A percentile compares a stretch with the other conserved stretches of the same genome.
Evolutionary conservation across 2,329 filamentous ascomycete species (phyloP).

Genomic region (Calonectria henricotiae): DNA sequence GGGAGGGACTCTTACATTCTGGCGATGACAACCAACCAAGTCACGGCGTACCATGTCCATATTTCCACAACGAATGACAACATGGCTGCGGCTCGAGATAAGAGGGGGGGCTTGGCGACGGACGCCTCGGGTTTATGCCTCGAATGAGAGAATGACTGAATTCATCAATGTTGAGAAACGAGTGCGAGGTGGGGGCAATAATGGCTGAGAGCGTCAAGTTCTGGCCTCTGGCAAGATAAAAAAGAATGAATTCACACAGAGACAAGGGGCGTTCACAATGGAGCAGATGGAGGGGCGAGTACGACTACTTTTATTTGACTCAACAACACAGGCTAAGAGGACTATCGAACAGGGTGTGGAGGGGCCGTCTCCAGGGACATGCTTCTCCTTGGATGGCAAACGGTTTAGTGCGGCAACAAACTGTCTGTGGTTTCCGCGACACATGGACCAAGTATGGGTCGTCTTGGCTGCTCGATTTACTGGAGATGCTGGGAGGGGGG

Average conservation of each 20-base stretch:
- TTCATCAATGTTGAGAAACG: conserved; percentile 5
- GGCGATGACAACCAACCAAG: conserved; percentile 58
- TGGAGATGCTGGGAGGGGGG: not conserved
- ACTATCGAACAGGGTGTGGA: conserved; percentile 21
- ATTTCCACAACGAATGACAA: conserved; percentile 58
- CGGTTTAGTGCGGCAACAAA: conserved; percentile 23
- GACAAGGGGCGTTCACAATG: not conserved
- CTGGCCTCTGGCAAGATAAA: conserved; percentile 15
- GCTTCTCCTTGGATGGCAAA: conserved; percentile 22
- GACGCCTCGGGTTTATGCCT: not conserved
- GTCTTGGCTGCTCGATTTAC: conserved; percentile 15
- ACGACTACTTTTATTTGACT: conserved; percentile 44
- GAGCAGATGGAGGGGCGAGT: conserved; percentile 37
- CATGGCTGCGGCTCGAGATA: conserved; percentile 46
- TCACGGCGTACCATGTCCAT: conserved; percentile 65
- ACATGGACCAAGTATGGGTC: conserved; percentile 20
- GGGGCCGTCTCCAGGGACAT: conserved; percentile 38
- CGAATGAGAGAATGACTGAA: conserved; percentile 1
- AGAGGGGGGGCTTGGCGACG: not conserved
- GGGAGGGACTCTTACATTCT: conserved; percentile 59
- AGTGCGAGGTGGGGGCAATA: not conserved
- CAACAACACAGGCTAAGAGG: conserved; percentile 15
- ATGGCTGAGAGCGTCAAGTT: not conserved
- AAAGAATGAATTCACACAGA: conserved; percentile 17
- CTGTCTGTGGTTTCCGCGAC: conserved; percentile 28